Conservation (phyloP, 169 alveolate genomes). For the Toxoplasma gondii region DNA sequence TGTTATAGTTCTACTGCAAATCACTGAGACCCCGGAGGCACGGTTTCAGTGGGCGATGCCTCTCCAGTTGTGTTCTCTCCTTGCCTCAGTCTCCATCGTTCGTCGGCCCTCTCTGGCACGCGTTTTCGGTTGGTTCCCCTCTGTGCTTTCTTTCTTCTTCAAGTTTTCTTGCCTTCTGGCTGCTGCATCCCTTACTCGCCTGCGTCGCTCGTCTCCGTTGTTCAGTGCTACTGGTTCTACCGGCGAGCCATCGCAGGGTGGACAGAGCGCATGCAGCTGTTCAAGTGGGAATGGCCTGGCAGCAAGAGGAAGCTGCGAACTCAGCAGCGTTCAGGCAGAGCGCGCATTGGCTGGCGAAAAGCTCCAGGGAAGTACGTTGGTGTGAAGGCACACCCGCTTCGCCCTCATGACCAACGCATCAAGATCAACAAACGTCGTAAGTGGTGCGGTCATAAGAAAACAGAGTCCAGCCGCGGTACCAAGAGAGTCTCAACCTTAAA, state of each 20-base stretch:
- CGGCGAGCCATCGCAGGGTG: slow-evolving; percentile 87
- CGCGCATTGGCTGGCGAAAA: slow-evolving; percentile 88
- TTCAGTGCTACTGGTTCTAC: slow-evolving; percentile 78
- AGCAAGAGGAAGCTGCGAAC: slow-evolving; percentile 81
- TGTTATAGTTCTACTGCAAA: no score
- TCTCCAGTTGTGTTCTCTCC: no score
- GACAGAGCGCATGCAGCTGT: slow-evolving; percentile 85
- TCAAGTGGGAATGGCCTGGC: slow-evolving; percentile 90
- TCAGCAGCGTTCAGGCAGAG: slow-evolving; percentile 82
- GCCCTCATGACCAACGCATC: slow-evolving; percentile 84
- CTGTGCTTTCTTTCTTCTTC: background rate
- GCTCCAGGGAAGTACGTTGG: slow-evolving; percentile 87
- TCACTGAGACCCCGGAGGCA: no score
- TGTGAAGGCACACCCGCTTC: slow-evolving; percentile 84
- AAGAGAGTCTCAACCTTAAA: no score
- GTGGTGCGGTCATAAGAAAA: background rate
- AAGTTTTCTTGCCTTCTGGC: background rate
- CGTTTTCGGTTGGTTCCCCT: no score
- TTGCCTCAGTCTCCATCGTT: no score
- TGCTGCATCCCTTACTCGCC: background rate
- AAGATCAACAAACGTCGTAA: slow-evolving; percentile 77
- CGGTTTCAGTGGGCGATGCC: no score
- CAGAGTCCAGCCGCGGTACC: background rate
- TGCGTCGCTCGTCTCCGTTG: background rate
- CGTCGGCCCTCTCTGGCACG: no score